Evolutionary conservation across 148 eudicot genomes (phyloP), one percentile per base, ranked within the genome.

Genomic region (Cornus controversa): DNA sequence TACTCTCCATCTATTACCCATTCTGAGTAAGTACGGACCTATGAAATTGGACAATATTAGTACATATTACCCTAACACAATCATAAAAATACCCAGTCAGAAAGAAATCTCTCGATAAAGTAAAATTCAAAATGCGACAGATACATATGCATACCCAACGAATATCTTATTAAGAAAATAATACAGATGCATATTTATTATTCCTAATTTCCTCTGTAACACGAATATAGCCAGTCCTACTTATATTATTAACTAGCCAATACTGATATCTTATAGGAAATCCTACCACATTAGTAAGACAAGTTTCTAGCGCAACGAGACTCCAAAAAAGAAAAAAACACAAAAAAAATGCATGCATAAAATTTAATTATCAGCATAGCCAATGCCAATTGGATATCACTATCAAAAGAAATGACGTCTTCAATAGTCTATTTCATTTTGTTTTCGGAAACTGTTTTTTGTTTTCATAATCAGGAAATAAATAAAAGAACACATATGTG

Each of bases 1-100:
- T 92, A 96, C 72, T 96, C 99, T 62, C 94, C 99, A 86, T 96
- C 99, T 75, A 96, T 92, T 78, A 96, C 97, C 99, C 99, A 96
- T 83, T 96, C 99, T 10, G 99, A 92, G 83, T 96, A 96, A 29
- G 97, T 86, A 9, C 89, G 95, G 31, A 96, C 89, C 99, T 96
- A 69, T 75, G 60, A 75, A 22, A 23, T 31, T 60, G 10, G 10
- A 50, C 18, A 72, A 74, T 57, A 36, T 15, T 67, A 31, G 16
- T 18, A 24, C 16, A 53, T 29, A 27, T 47, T 27, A 66, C 70
- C 64, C 64, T 26, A 3, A 67, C 50, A 26, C 14, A 45, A 10
- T 28, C 72, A n/a, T 8, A 69, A 40, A 70, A 54, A 6, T 7
- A 36, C 53, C 27, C 8, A 45, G 16, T 25, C 54, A 69, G 23